Evolutionary conservation across 371 early-diverging fungal species (phyloP).

Genomic region (Mortierella sp.): DNA sequence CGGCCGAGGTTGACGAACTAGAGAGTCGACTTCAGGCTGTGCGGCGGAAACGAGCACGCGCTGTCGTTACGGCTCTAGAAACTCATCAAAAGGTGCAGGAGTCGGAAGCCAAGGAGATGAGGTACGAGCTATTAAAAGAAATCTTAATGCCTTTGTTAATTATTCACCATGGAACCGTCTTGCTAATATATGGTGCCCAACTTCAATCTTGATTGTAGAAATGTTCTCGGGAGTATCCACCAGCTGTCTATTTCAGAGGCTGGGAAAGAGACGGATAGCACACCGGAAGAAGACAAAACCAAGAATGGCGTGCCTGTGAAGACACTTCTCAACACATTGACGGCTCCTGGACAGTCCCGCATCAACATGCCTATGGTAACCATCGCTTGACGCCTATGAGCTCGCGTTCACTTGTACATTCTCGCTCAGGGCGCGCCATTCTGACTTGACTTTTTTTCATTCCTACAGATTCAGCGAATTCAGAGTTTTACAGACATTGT

Average conservation of each 20-base stretch:
- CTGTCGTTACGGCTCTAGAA: conserved; percentile 26
- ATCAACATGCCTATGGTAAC: conserved; percentile 40
- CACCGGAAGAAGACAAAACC: neutral
- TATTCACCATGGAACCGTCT: neutral
- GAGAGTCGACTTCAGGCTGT: conserved; percentile 42
- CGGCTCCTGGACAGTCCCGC: conserved; percentile 5
- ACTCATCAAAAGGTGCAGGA: conserved; percentile 37
- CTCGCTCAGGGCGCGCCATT: neutral
- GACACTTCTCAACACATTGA: conserved; percentile 21
- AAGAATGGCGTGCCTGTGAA: neutral
- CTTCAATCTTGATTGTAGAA: neutral
- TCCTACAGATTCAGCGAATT: conserved; percentile 28
- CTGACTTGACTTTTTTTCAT: neutral
- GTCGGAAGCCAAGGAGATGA: conserved; percentile 50
- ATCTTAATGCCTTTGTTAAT: neutral
- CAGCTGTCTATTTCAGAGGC: conserved; percentile 23
- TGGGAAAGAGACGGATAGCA: neutral
- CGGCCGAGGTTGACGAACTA: conserved; percentile 38
- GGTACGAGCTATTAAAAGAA: conserved; percentile 17
- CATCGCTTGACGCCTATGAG: no score
- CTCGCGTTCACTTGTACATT: neutral
- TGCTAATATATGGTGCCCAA: neutral
- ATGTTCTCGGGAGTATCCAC: conserved; percentile 30
- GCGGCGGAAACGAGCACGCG: conserved; percentile 35
- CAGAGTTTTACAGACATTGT: conserved; percentile 43